Evolutionary conservation across 495 filamentous ascomycete genomes (phyloP).

Genomic region (Tetracladium marchalianum): DNA sequence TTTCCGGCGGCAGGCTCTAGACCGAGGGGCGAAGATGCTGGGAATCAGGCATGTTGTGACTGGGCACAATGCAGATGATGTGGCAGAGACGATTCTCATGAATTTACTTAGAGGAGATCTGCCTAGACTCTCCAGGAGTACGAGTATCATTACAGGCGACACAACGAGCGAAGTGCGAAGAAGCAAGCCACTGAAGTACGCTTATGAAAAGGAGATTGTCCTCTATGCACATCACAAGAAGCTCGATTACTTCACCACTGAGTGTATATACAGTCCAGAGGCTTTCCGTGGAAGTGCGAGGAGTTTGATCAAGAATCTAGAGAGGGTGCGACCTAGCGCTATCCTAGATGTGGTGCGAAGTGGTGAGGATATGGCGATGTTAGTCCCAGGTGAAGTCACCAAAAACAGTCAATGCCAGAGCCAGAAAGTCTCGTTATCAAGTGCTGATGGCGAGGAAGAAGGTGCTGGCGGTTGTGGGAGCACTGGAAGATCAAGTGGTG

Average conservation of each 20-base stretch:
- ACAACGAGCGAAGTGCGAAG: slow-evolving; percentile 69
- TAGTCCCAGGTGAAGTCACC: slow-evolving; percentile 55
- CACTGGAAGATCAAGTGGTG: slow-evolving; percentile 59
- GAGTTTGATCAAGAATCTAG: slow-evolving; percentile 86
- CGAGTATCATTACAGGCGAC: slow-evolving; percentile 83
- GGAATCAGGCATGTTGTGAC: slow-evolving; percentile 93
- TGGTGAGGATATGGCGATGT: slow-evolving; percentile 88
- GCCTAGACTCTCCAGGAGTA: slow-evolving; percentile 75
- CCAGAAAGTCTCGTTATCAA: slow-evolving; percentile 23
- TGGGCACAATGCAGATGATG: slow-evolving; percentile 95
- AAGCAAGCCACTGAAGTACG: slow-evolving; percentile 94
- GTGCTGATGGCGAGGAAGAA: slow-evolving; percentile 43
- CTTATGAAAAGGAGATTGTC: slow-evolving; percentile 98
- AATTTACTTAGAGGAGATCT: slow-evolving; percentile 88
- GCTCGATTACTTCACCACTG: slow-evolving; percentile 94
- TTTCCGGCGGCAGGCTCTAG: slow-evolving; percentile 87
- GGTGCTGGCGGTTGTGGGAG: slow-evolving; percentile 67
- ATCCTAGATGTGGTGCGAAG: slow-evolving; percentile 92
- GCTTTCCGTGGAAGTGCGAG: slow-evolving; percentile 93
- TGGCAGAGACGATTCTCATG: slow-evolving; percentile 98
- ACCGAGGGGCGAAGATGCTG: slow-evolving; percentile 79
- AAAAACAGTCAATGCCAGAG: slow-evolving; percentile 22
- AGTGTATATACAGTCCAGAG: slow-evolving; percentile 97
- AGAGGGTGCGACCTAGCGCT: slow-evolving; percentile 83
- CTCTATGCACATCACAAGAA: slow-evolving; percentile 93